Evolutionary conservation across 495 filamentous ascomycete species (phyloP).

Genomic region (Tuber calosporum): DNA sequence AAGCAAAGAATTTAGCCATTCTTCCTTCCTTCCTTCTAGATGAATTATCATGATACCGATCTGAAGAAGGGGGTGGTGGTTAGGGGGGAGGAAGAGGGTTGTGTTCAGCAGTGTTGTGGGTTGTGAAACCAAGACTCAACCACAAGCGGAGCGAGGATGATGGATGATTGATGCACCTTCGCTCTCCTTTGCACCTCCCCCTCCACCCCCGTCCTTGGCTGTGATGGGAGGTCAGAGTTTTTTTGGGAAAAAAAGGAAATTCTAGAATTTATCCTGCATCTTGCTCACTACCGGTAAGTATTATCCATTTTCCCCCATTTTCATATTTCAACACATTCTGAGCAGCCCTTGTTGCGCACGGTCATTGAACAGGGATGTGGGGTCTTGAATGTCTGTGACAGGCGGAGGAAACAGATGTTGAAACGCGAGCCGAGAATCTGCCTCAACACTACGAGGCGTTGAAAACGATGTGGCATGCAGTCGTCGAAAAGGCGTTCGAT

Average conservation of each 20-base stretch:
- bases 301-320: neutral
- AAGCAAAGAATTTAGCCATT: neutral
- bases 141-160: neutral
- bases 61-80: neutral
- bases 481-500: neutral
- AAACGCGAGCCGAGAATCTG: constrained; percentile 38
- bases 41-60: neutral
- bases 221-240: neutral
- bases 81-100: neutral
- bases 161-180: neutral
- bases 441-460: neutral
- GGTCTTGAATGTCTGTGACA: constrained; percentile 28
- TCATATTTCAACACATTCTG: neutral
- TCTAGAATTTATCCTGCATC: constrained; percentile 1
- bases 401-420: constrained; percentile 30
- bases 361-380: constrained; percentile 24
- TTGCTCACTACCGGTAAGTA: neutral
- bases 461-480: neutral
- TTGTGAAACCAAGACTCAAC: constrained; percentile 3
- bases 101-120: neutral
- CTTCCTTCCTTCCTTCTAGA: constrained; percentile 1
- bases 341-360: constrained; percentile 9
- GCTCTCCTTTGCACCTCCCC: neutral
- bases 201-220: neutral
- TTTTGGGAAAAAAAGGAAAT: neutral